phyloP scores from a whole-genome alignment of 306 rosid species.

The Pachyrhizus erosus region DNA sequence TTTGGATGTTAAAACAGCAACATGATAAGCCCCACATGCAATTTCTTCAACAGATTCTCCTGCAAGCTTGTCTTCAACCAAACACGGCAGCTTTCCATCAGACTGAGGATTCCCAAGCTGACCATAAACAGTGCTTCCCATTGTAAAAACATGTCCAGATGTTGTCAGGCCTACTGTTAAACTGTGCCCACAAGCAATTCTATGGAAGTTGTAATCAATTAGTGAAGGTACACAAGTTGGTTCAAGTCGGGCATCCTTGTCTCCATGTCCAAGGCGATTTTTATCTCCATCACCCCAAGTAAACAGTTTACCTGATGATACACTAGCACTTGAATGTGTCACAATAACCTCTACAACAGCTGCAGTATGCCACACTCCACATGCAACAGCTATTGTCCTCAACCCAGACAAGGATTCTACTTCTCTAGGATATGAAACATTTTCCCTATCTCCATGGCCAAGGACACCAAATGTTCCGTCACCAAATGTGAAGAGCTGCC shows the following conservation, averaged over 20 bases:
- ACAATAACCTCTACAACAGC: conserved; percentile 96
- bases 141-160: conserved; percentile 85
- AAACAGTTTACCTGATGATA: conserved; percentile 87
- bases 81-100: conserved; percentile 87
- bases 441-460: conserved; percentile 95
- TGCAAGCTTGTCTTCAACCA: conserved; percentile 81
- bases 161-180: conserved; percentile 92
- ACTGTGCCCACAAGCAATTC: conserved; percentile 98
- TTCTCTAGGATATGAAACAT: conserved; percentile 80
- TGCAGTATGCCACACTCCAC: conserved; percentile 99
- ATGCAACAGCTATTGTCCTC: conserved; percentile 96
- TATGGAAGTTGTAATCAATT: conserved; percentile 85
- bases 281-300: conserved; percentile 99
- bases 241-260: conserved; percentile 89
- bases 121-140: conserved; percentile 99
- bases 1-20: conserved; percentile 74
- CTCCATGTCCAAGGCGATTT: conserved; percentile 98
- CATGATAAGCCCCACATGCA: conserved; percentile 96
- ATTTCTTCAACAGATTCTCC: conserved; percentile 87
- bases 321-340: conserved; percentile 87
- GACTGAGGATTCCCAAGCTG: conserved; percentile 94
- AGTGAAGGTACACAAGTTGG: conserved; percentile 91
- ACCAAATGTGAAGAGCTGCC: conserved; percentile 94
- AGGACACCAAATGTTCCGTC: conserved; percentile 98
- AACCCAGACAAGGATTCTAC: conserved; percentile 89